Evolutionary conservation across 2,329 filamentous ascomycete species (phyloP).

Genomic region (Diplocarpon rosae): DNA sequence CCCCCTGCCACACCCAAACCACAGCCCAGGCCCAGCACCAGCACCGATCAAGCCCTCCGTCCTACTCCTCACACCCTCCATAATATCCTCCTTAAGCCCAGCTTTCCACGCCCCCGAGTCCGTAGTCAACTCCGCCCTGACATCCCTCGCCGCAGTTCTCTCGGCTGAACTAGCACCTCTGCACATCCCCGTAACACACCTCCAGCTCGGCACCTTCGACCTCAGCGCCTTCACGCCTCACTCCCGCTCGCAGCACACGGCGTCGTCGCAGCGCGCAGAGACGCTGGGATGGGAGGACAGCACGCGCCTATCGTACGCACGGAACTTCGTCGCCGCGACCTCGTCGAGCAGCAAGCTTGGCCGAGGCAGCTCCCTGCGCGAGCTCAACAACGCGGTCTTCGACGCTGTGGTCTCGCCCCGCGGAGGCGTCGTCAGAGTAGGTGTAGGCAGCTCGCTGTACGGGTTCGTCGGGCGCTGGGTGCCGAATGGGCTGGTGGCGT

Average conservation of each 20-base stretch:
- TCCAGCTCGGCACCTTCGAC: conserved; percentile 89
- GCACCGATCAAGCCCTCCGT: conserved; percentile 49
- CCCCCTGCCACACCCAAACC: conserved; percentile 30
- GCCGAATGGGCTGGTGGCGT: conserved; percentile 67
- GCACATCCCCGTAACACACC: conserved; percentile 68
- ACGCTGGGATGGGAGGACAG: conserved; percentile 53
- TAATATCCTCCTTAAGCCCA: conserved; percentile 68
- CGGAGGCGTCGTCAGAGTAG: conserved; percentile 61
- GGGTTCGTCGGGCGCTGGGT: conserved; percentile 74
- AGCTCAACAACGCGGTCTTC: conserved; percentile 79
- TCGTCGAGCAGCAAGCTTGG: conserved; percentile 30
- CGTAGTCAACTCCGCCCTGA: conserved; percentile 74
- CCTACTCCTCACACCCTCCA: conserved; percentile 67
- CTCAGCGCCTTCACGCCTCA: conserved; percentile 53
- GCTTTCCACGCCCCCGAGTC: conserved; percentile 80
- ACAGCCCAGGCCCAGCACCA: conserved; percentile 30
- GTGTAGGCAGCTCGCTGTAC: conserved; percentile 75
- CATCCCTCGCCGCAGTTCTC: conserved; percentile 73
- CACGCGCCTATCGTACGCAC: conserved; percentile 48
- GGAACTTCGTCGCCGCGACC: conserved; percentile 51
- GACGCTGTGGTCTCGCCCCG: conserved; percentile 62
- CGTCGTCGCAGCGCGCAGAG: conserved; percentile 39
- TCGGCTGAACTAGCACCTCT: conserved; percentile 68
- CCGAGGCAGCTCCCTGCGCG: conserved; percentile 52
- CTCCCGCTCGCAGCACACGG: conserved; percentile 26